Base-by-base conservation (phyloP, 2,329 filamentous ascomycete genomes). In the Pseudocercospora crystallina region DNA sequence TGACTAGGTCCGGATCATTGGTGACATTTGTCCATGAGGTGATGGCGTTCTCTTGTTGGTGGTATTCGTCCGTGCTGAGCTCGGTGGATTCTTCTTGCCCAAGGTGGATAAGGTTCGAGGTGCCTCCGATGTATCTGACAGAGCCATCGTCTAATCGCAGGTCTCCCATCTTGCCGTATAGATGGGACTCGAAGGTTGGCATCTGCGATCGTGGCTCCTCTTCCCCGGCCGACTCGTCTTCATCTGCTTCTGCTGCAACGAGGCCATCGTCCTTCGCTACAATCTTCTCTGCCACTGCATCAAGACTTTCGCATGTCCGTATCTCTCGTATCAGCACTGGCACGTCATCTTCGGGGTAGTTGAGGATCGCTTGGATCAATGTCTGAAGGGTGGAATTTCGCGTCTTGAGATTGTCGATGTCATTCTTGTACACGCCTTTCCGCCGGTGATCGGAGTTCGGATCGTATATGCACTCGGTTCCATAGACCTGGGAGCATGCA, bases 361-460 rank as follows among this genome's bases (percentile, higher is more conserved):
- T 96, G 43, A 97, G 77, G 43, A 99, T 90, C 41, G 92, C 90
- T 65, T 96, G 89, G 56, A 97, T 84, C 33, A 97, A 77, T n/a
- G 90, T 90, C 68, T 96, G 89, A 48, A 97, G 76, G 1, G 92
- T 97, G 32, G 89, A 89, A 64, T 86, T 90, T 56, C 84, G 84
- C 15, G 90, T 91, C 73, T 95, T 95, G 69, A 92, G 80, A 65
- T 83, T 89, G 69, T 96, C 91, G 17, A 87, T 83, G 70, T 96
- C 94, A 71, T 96, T 90, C 65, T 92, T 91, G 71, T 97, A 97
- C 42, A 97, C 94, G 53, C 94, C 94, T 70, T 97, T 97, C 43
- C 94, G 86, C 43, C 94, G 87, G 69, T 96, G 91, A 69, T 99
- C 94, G 51, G 91, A 96, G 67, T 91, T 95, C 3, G 91, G 92